These are phyloP conservation scores for Kandelia obovata DNA, from an alignment of 345 rosid genomes.

Conservation along the genomic window DNA sequence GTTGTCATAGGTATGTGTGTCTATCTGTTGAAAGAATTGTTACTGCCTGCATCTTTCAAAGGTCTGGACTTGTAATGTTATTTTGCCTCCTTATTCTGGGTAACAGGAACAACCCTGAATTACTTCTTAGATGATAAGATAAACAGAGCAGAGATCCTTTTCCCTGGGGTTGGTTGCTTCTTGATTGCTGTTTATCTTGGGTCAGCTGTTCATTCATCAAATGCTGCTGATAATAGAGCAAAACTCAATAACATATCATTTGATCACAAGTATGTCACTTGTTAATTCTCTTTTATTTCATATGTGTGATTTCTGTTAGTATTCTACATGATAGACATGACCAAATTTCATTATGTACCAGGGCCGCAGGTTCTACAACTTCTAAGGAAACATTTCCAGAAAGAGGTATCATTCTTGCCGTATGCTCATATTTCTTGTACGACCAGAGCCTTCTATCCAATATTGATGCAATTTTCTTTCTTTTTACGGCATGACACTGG, in stretches of 20 bases:
- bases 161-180: conserved; percentile 86
- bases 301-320: background rate
- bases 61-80: background rate
- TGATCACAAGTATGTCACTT: conserved; percentile 24
- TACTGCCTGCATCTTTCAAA: background rate
- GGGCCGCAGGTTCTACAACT: conserved; percentile 26
- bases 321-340: too few species aligned
- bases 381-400: conserved; percentile 20
- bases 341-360: conserved; percentile 16
- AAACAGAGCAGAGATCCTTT: conserved; percentile 74
- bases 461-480: background rate
- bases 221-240: conserved; percentile 63
- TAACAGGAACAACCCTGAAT: conserved; percentile 77
- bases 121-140: conserved; percentile 82
- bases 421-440: background rate
- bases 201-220: conserved; percentile 74
- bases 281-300: conserved; percentile 23
- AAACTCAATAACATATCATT: conserved; percentile 45
- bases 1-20: conserved; percentile 63
- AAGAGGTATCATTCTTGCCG: conserved; percentile 24
- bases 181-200: conserved; percentile 77
- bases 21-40: background rate
- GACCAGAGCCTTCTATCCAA: background rate
- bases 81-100: conserved; percentile 1
- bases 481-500: background rate